These are phyloP conservation scores for Candida sanyaensis DNA, from an alignment of 1,139 yeast genomes.

Conservation along the genomic window DNA sequence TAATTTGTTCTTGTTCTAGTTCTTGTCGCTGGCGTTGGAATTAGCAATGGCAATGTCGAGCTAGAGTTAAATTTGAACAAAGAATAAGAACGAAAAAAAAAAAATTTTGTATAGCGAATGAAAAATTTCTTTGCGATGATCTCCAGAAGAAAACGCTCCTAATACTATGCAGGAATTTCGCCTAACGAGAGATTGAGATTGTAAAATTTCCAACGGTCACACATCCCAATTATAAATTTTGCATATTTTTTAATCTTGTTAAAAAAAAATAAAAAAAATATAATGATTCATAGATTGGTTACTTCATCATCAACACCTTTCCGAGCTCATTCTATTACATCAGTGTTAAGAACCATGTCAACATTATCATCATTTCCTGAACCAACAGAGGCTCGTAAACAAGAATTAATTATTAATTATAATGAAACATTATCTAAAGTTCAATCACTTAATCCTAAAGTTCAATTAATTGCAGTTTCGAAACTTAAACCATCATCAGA, in stretches of 20 bases:
- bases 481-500: conserved; percentile 89
- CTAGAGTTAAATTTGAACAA: too few relatives aligned
- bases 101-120: too few relatives aligned
- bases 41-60: not conserved
- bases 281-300: not conserved
- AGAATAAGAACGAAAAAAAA: too few relatives aligned
- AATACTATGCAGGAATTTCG: too few relatives aligned
- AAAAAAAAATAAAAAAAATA: not conserved
- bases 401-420: conserved; percentile 34
- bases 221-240: too few relatives aligned
- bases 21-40: not conserved
- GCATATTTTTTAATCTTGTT: too few relatives aligned
- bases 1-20: not conserved
- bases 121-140: too few relatives aligned
- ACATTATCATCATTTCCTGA: conserved; percentile 11
- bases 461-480: conserved; percentile 73
- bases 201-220: too few relatives aligned
- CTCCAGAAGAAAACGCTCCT: too few relatives aligned
- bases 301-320: not conserved
- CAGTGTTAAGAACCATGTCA: conserved; percentile 6
- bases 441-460: conserved; percentile 27
- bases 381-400: conserved; percentile 15
- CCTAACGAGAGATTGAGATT: too few relatives aligned
- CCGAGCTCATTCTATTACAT: not conserved
- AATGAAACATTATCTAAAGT: conserved; percentile 24